These are phyloP conservation scores for Przewalskia tangutica DNA, from an alignment of 257 asterid species.

Conservation along the genomic window DNA sequence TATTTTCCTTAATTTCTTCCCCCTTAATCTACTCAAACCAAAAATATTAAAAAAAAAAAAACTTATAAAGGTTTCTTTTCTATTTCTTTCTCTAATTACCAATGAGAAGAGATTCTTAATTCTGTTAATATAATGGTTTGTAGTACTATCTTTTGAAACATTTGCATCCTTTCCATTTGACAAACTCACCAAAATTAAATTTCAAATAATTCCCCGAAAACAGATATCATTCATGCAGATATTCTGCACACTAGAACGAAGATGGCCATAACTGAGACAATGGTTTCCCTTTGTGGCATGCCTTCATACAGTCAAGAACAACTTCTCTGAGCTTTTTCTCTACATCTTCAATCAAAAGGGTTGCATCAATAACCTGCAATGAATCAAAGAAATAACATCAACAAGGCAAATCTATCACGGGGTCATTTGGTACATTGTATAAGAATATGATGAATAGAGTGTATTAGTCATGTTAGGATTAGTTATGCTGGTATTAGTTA, in stretches of 20 bases:
- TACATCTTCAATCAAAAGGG: conserved; percentile 59
- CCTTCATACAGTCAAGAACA: conserved; percentile 37
- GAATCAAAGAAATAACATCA: not conserved
- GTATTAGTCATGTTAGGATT: too few relatives aligned
- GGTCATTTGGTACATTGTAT: too few relatives aligned
- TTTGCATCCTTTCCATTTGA: not conserved
- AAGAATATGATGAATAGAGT: too few relatives aligned
- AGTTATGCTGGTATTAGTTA: too few relatives aligned
- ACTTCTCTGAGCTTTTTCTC: conserved; percentile 44
- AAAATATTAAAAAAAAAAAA: conserved; percentile 6
- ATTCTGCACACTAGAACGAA: not conserved
- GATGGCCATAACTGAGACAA: conserved; percentile 51
- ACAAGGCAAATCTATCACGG: not conserved
- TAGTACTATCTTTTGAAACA: not conserved
- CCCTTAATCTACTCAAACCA: conserved; percentile 10
- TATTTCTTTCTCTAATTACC: not conserved
- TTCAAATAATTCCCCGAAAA: not conserved
- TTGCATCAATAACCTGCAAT: conserved; percentile 63
- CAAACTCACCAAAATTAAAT: not conserved
- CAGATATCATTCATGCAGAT: not conserved
- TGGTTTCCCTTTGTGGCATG: conserved; percentile 61
- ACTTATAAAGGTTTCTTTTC: not conserved
- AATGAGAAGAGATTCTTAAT: not conserved
- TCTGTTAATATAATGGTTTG: not conserved
- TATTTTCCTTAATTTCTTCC: not conserved